Conservation (phyloP, 1,139 yeast species). For the Pichia kudriavzevii region DNA sequence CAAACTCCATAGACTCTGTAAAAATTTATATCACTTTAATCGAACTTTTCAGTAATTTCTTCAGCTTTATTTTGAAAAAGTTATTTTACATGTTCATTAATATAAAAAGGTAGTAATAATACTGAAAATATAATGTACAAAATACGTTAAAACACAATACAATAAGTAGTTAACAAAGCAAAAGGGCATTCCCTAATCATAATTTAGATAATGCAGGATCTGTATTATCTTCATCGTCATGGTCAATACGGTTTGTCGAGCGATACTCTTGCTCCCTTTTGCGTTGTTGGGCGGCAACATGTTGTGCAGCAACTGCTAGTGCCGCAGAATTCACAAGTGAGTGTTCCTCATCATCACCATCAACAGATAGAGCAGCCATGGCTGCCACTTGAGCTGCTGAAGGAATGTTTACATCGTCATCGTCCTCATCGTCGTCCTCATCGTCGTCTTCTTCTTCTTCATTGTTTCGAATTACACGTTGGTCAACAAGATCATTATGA, state of each 20-base stretch:
- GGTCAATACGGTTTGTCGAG: too few species aligned
- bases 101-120: too few species aligned
- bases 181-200: conserved; percentile 3
- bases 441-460: conserved; percentile 4
- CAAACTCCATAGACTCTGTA: too few species aligned
- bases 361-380: conserved; percentile 16
- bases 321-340: conserved; percentile 16
- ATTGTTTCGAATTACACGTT: too few species aligned
- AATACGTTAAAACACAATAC: not conserved
- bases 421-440: conserved; percentile 13
- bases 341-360: conserved; percentile 14
- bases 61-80: too few species aligned
- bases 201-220: conserved; percentile 20
- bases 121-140: too few species aligned
- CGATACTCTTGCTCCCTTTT: conserved; percentile 7
- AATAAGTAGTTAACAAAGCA: not conserved
- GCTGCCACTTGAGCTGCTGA: conserved; percentile 16
- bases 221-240: conserved; percentile 15
- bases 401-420: conserved; percentile 13
- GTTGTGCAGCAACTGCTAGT: conserved; percentile 17
- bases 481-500: too few species aligned
- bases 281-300: conserved; percentile 14
- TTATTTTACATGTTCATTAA: too few species aligned
- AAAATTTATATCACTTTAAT: too few species aligned
- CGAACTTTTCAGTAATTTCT: too few species aligned